phyloP scores from a whole-genome alignment of 1,284 basidiomycete species.

The Coriolopsis trogii region DNA sequence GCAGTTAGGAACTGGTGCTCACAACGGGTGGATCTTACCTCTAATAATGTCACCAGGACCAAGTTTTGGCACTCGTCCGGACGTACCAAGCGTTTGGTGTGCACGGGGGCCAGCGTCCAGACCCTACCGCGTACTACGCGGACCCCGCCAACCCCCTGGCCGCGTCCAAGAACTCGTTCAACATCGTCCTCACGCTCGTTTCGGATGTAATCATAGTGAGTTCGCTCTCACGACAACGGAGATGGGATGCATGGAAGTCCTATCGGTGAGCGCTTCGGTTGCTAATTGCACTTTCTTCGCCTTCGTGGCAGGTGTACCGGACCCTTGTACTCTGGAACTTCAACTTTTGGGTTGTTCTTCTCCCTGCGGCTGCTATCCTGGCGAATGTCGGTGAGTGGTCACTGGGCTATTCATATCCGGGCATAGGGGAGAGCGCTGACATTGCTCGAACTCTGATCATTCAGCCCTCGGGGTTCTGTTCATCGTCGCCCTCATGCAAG shows the following conservation, averaged over 20 bases:
- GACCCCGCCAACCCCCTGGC: conserved; percentile 2
- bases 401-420: not conserved
- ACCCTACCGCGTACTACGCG: conserved; percentile 4
- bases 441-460: not conserved
- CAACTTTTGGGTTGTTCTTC: not conserved
- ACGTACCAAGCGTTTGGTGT: conserved; percentile 7
- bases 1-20: not conserved
- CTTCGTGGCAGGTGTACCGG: conserved; percentile 8
- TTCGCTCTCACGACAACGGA: no score
- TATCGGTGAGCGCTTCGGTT: not conserved
- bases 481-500: conserved; percentile 4
- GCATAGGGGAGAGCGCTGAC: not conserved
- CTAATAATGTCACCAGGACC: conserved; percentile 4
- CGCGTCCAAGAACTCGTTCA: conserved; percentile 8
- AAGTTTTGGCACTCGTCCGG: conserved; percentile 1
- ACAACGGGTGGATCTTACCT: not conserved
- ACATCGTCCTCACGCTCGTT: conserved; percentile 5
- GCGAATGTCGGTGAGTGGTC: conserved; percentile 2
- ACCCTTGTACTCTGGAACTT: conserved; percentile 10
- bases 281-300: not conserved
- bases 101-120: not conserved
- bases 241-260: no score
- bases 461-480: conserved; percentile 9
- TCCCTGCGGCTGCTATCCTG: conserved; percentile 1
- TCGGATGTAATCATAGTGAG: conserved; percentile 13